Evolutionary conservation across 371 early-diverging fungal genomes (phyloP).

Genomic region (Blakeslea trispora): DNA sequence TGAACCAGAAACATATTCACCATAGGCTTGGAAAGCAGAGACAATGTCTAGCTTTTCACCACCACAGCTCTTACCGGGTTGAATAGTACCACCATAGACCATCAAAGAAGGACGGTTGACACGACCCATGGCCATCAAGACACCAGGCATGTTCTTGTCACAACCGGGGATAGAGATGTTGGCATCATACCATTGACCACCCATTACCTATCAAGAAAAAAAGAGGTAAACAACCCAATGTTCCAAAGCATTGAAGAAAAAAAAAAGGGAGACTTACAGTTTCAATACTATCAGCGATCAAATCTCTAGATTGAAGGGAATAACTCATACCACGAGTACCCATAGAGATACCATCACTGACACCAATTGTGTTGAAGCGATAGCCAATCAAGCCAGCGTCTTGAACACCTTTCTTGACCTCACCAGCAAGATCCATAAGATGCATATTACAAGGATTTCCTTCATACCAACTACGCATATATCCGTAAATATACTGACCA

Average conservation of each 20-base stretch:
- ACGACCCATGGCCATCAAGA: constrained; percentile 94
- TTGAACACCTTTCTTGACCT: constrained; percentile 91
- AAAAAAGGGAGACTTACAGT: constrained; percentile 71
- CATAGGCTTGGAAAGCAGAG: constrained; percentile 95
- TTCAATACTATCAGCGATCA: constrained; percentile 98
- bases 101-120: constrained; percentile 94
- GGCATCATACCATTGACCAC: constrained; percentile 56
- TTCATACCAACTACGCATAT: constrained; percentile 82
- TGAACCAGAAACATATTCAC: constrained; percentile 85
- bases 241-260: neutral
- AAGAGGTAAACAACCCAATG: neutral
- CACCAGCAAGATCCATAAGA: constrained; percentile 81
- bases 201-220: constrained; percentile 20
- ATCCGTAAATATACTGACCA: neutral
- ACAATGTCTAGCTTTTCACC: constrained; percentile 84
- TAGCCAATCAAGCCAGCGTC: constrained; percentile 89
- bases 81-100: constrained; percentile 93
- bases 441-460: constrained; percentile 99
- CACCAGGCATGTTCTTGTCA: constrained; percentile 99
- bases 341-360: constrained; percentile 96
- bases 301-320: constrained; percentile 94
- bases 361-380: constrained; percentile 97
- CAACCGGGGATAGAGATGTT: constrained; percentile 62
- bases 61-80: constrained; percentile 70
- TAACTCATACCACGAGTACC: constrained; percentile 96